Conservation (phyloP, 306 rosid species). For the Corylus heterophylla region DNA sequence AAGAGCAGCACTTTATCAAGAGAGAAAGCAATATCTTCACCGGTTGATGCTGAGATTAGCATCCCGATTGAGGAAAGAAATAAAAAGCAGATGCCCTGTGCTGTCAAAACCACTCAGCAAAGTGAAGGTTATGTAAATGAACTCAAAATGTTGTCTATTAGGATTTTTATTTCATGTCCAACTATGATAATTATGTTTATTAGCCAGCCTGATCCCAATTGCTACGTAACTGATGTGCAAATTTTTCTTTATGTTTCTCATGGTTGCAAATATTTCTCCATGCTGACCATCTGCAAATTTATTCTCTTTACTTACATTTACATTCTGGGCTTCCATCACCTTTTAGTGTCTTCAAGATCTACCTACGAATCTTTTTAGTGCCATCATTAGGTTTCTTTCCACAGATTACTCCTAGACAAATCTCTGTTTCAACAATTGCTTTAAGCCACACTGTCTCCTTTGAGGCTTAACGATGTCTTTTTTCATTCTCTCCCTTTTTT, state of each 20-base stretch:
- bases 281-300: background rate
- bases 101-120: constrained; percentile 18
- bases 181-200: background rate
- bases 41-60: constrained; percentile 10
- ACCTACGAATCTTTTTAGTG: background rate
- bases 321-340: background rate
- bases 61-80: constrained; percentile 1
- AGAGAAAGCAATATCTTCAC: background rate
- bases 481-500: background rate
- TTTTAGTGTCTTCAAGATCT: constrained; percentile 2
- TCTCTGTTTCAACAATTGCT: background rate
- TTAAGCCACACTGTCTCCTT: background rate
- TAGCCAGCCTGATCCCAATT: background rate
- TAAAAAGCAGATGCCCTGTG: background rate
- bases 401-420: background rate
- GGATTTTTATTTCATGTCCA: background rate
- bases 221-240: background rate
- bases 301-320: background rate
- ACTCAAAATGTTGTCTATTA: background rate
- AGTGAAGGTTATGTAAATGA: constrained; percentile 18
- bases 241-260: background rate
- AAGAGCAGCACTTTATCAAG: constrained; percentile 3
- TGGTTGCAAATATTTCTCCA: background rate
- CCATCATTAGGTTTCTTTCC: background rate
- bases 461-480: background rate